Conservation (phyloP, 768 basidiomycete species). For the Xerocomellus chrysenteron region DNA sequence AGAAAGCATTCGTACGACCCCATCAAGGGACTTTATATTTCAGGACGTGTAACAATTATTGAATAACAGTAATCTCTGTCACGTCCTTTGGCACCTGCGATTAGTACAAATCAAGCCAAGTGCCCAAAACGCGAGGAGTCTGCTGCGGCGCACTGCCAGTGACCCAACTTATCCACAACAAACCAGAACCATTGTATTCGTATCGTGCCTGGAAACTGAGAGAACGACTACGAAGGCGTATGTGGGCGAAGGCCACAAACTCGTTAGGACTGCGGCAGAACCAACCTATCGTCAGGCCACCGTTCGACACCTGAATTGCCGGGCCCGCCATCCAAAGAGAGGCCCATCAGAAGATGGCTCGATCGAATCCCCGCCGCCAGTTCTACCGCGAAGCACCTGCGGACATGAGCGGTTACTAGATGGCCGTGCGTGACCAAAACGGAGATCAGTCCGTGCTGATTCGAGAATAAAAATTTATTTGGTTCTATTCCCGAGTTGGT, state of each 20-base stretch:
- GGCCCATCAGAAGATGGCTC: not conserved
- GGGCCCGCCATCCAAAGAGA: not conserved
- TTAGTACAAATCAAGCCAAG: not conserved
- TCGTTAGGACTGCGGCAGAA: not conserved
- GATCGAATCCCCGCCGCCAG: not conserved
- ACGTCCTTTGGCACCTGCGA: not conserved
- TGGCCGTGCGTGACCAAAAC: not conserved
- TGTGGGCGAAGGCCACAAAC: not conserved
- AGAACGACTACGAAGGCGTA: not conserved
- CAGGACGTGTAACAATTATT: not conserved
- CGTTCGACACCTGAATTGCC: conserved; percentile 6
- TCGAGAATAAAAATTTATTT: not conserved
- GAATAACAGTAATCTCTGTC: not conserved
- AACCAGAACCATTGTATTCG: not conserved
- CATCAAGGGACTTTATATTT: not conserved
- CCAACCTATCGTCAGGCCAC: not conserved
- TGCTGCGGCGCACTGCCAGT: conserved; percentile 5
- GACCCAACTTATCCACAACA: not conserved
- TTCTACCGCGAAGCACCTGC: conserved; percentile 25
- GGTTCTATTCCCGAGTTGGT: not conserved
- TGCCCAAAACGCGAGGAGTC: not conserved
- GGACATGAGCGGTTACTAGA: conserved; percentile 9
- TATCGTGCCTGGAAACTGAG: conserved; percentile 19
- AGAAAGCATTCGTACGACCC: not conserved
- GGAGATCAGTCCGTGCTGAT: conserved; percentile 6